A percentile compares a stretch with the other conserved stretches of the same genome.
Conservation (phyloP, 2,329 filamentous ascomycete genomes). For the Blumeriella jaapii region DNA sequence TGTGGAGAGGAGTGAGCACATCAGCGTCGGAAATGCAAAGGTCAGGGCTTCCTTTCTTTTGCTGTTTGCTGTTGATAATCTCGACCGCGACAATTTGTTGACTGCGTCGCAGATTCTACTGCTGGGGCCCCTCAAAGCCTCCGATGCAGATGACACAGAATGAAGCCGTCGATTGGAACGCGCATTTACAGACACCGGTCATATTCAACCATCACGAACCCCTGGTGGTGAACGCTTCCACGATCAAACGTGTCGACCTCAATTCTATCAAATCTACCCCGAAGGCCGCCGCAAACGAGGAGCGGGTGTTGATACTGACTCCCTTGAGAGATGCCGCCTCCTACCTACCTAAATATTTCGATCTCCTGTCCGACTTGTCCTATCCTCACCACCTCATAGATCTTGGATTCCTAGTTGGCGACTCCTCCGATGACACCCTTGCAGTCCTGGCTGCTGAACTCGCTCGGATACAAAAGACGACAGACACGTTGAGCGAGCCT, state of each 20-base stretch:
- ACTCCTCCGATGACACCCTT: constrained; percentile 83
- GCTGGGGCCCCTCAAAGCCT: constrained; percentile 90
- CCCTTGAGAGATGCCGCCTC: constrained; percentile 80
- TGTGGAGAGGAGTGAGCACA: constrained; percentile 78
- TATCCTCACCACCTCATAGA: constrained; percentile 96
- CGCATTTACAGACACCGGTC: constrained; percentile 81
- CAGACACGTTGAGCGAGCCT: constrained; percentile 56
- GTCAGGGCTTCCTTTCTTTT: constrained; percentile 34
- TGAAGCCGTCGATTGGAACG: constrained; percentile 81
- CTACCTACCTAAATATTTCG: constrained; percentile 82
- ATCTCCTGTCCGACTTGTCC: constrained; percentile 76
- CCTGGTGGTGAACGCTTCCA: constrained; percentile 68
- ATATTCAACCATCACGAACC: constrained; percentile 93
- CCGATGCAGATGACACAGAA: constrained; percentile 92
- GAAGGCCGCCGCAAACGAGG: constrained; percentile 67
- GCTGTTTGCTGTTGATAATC: not conserved
- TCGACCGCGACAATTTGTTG: constrained; percentile 8
- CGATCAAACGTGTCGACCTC: constrained; percentile 71
- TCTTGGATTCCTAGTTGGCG: constrained; percentile 85
- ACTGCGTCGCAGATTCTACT: constrained; percentile 65
- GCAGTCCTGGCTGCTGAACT: constrained; percentile 78
- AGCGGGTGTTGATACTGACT: constrained; percentile 83
- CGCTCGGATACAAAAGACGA: constrained; percentile 72
- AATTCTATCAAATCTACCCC: constrained; percentile 74
- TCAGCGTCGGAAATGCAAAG: constrained; percentile 84